Percentiles rank a stretch among this genome's conserved stretches.
Evolutionary conservation across 2,329 filamentous ascomycete species (phyloP).

Genomic region (Monosporascus ibericus): DNA sequence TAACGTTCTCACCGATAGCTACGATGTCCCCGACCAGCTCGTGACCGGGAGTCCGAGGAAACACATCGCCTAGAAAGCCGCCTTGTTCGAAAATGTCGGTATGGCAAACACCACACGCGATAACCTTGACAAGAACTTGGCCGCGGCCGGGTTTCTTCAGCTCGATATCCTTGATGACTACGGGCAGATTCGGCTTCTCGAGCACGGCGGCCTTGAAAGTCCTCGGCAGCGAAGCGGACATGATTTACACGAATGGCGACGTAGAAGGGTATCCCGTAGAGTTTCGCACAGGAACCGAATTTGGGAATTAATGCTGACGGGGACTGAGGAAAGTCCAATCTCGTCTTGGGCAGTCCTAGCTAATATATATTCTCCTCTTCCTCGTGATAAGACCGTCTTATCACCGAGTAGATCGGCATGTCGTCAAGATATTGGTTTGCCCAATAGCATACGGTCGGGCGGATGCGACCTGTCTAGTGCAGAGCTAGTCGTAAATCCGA

Average conservation of each 20-base stretch:
- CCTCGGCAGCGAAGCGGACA: conserved; percentile 45
- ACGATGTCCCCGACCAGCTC: conserved; percentile 65
- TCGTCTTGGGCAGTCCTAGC: too few species aligned
- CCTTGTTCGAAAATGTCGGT: conserved; percentile 45
- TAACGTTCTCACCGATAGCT: conserved; percentile 51
- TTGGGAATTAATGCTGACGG: too few species aligned
- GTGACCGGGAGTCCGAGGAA: conserved; percentile 62
- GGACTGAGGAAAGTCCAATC: too few species aligned
- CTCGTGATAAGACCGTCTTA: too few species aligned
- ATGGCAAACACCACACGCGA: conserved; percentile 68
- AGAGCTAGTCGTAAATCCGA: too few species aligned
- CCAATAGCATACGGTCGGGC: too few species aligned
- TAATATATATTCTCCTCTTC: too few species aligned
- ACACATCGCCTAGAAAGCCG: conserved; percentile 48
- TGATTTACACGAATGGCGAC: conserved; percentile 3
- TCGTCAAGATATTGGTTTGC: too few species aligned
- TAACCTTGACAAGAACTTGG: conserved; percentile 64
- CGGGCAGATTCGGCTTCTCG: conserved; percentile 42
- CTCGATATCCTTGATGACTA: conserved; percentile 53
- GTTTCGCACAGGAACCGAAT: too few species aligned
- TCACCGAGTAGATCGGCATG: too few species aligned
- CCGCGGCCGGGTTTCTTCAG: conserved; percentile 49
- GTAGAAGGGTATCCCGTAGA: too few species aligned
- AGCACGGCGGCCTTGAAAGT: conserved; percentile 63
- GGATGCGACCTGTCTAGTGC: too few species aligned